These are phyloP conservation scores for Naganishia kalamii DNA, from an alignment of 768 basidiomycete genomes.

Conservation along the genomic window DNA sequence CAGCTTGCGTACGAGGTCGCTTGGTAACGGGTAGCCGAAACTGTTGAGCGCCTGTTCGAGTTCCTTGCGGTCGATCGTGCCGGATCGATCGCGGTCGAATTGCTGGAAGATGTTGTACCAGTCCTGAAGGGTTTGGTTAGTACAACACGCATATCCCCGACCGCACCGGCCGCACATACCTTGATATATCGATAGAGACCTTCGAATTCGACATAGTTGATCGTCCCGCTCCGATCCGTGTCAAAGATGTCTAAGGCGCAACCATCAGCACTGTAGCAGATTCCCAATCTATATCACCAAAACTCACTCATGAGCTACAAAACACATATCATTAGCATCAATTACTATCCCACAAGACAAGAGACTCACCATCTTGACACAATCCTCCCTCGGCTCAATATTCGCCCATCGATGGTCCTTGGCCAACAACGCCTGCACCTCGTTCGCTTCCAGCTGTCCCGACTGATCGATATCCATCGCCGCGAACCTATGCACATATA, in stretches of 20 bases:
- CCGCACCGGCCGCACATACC: conserved; percentile 21
- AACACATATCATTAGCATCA: neutral
- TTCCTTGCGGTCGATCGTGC: conserved; percentile 44
- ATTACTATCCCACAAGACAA: neutral
- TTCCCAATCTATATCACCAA: neutral
- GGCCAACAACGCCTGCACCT: conserved; percentile 40
- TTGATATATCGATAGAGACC: conserved; percentile 45
- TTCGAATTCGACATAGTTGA: conserved; percentile 46
- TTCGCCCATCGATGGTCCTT: conserved; percentile 33
- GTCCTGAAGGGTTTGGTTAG: conserved; percentile 27
- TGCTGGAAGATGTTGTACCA: conserved; percentile 47
- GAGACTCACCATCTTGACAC: conserved; percentile 45
- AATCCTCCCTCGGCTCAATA: conserved; percentile 46
- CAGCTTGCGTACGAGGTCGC: conserved; percentile 42
- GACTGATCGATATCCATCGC: conserved; percentile 39
- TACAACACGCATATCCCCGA: neutral
- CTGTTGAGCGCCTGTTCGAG: conserved; percentile 43
- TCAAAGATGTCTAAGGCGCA: conserved; percentile 41
- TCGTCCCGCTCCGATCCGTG: conserved; percentile 42
- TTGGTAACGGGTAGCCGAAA: conserved; percentile 43
- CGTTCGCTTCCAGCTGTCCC: conserved; percentile 40
- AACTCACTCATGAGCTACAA: conserved; percentile 35
- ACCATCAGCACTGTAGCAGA: neutral
- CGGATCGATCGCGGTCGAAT: conserved; percentile 45
- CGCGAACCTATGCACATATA: conserved; percentile 31